phyloP scores from a whole-genome alignment of 2,329 filamentous ascomycete species.

The Aspergillus sp. region DNA sequence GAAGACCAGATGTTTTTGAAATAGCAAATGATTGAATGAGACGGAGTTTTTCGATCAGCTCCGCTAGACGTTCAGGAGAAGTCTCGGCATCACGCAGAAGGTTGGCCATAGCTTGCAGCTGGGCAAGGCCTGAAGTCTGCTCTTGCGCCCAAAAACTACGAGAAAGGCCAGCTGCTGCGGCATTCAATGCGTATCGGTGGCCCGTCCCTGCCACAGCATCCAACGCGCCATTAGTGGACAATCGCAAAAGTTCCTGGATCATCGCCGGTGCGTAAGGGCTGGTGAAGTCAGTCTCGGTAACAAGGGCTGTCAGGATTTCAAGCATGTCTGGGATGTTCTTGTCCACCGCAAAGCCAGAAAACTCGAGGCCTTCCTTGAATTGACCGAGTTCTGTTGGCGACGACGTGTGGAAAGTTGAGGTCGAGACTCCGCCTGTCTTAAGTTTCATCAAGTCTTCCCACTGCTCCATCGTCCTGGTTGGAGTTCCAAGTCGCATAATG shows the following conservation, averaged over 20 bases:
- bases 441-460: conserved; percentile 94
- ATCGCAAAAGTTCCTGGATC: conserved; percentile 82
- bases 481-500: conserved; percentile 90
- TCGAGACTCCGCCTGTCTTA: conserved; percentile 86
- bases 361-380: conserved; percentile 76
- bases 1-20: conserved; percentile 65
- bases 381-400: conserved; percentile 70
- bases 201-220: conserved; percentile 90
- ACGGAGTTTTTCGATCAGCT: conserved; percentile 81
- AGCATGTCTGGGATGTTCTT: conserved; percentile 90
- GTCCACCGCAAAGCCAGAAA: conserved; percentile 85
- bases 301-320: conserved; percentile 74
- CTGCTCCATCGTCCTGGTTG: conserved; percentile 85
- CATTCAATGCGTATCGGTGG: conserved; percentile 80
- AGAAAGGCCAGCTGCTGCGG: conserved; percentile 77
- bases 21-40: conserved; percentile 78
- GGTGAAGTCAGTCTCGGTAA: conserved; percentile 88
- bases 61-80: conserved; percentile 66
- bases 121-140: conserved; percentile 85
- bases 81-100: conserved; percentile 68
- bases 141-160: conserved; percentile 71
- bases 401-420: conserved; percentile 79
- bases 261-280: conserved; percentile 76
- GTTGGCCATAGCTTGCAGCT: conserved; percentile 79
- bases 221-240: conserved; percentile 82